phyloP scores from a whole-genome alignment of 768 basidiomycete genomes.

The Pleurotus citrinopileatus region DNA sequence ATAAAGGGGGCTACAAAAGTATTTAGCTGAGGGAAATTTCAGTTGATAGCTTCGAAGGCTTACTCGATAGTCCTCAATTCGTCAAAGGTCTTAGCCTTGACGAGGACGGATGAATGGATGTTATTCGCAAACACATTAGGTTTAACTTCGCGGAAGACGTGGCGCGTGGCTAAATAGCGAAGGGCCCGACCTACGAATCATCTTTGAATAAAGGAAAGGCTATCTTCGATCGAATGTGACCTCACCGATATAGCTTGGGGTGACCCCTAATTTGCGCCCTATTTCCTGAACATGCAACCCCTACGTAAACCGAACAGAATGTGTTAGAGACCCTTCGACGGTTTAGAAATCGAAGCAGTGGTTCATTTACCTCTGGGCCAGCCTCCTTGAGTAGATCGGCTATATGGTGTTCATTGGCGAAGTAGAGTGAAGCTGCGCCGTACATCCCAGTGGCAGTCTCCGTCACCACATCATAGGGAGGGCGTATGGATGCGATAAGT shows the following conservation, averaged over 20 bases:
- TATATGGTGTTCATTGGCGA: constrained; percentile 27
- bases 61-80: constrained; percentile 25
- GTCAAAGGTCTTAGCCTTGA: constrained; percentile 26
- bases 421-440: constrained; percentile 23
- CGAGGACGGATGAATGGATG: constrained; percentile 31
- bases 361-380: constrained; percentile 26
- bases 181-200: constrained; percentile 30
- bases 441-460: constrained; percentile 23
- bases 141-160: constrained; percentile 34
- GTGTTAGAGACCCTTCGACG: not conserved
- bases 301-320: constrained; percentile 11
- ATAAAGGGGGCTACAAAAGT: constrained; percentile 41
- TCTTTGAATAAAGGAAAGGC: not conserved
- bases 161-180: constrained; percentile 33
- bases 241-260: constrained; percentile 31
- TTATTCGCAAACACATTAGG: constrained; percentile 38
- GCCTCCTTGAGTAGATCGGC: constrained; percentile 38
- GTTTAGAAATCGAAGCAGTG: not conserved
- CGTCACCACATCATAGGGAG: constrained; percentile 22
- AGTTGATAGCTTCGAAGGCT: constrained; percentile 3
- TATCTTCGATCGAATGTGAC: not conserved
- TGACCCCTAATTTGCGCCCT: constrained; percentile 23
- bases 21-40: not conserved
- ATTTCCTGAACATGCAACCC: constrained; percentile 34
- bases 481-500: constrained; percentile 22